Base-by-base conservation (phyloP, 495 filamentous ascomycete species). In the Rusavskia elegans region DNA sequence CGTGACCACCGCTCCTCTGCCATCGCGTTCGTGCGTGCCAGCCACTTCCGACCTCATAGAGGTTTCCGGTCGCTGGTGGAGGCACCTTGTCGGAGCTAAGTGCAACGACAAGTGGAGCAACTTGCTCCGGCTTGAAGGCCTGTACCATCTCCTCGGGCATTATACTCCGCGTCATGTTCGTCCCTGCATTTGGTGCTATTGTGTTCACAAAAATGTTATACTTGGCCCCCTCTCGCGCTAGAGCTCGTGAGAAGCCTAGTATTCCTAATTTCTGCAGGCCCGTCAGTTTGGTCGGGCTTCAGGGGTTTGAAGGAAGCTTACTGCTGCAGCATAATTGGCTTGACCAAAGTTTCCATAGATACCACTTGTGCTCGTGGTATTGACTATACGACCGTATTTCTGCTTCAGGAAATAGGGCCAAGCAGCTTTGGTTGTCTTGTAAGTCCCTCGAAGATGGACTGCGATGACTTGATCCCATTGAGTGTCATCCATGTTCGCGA, bases 301-400 rank as follows among this genome's bases (percentile, higher is more conserved):
- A 14, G n/a, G 29, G 2, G 35, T 32, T 13, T 35, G 5, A 49
- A 48, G 13, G 6, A 30, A n/a, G 70, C 80, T 66, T 79, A 84
- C 80, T 19, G 93, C 92, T 50, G 90, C 84, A 49, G 92, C 81
- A 67, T 98, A 98, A 73, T 98, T 97, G 60, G 92, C 89, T 71
- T 98, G 92, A 51, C 92, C 92, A 60, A 98, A 98, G 76, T 95
- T 98, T 57, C 92, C 92, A 61, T 98, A 98, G 69, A 98, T 96
- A 68, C 92, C 92, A 63, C 84, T 89, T 37, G 92, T 95, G 45
- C 85, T 93, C 16, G 92, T 87, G 53, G 92, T 98, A 74, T 98
- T 98, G 65, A 98, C 75, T 50, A 98, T 77, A 61, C 92, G 87
- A 56, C 92, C 92, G 57, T 96, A 97, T 78, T 95, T 97, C 72